phyloP scores from a whole-genome alignment of 352 stramenopile genomes.

The Phytopythium helicoides region DNA sequence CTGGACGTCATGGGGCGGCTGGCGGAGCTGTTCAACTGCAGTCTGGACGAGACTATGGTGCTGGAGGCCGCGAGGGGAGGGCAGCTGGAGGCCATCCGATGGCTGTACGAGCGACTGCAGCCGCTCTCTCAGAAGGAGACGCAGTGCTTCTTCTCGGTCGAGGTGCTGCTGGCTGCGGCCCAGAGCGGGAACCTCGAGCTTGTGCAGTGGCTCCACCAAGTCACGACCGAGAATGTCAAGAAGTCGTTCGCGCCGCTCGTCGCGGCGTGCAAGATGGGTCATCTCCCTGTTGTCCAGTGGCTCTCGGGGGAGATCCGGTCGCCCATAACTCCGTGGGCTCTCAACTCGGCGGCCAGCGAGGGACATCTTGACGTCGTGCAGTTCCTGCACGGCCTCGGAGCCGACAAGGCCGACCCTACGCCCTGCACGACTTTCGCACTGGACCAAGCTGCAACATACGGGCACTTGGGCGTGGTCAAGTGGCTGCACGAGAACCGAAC shows the following conservation, averaged over 20 bases:
- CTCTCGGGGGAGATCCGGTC: slow-evolving; percentile 16
- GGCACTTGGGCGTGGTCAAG: slow-evolving; percentile 21
- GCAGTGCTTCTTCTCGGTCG: slow-evolving; percentile 4
- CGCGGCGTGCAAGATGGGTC: slow-evolving; percentile 18
- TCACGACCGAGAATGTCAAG: neutral
- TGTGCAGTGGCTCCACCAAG: slow-evolving; percentile 19
- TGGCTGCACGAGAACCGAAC: slow-evolving; percentile 26
- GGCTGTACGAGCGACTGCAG: no score
- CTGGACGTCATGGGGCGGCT: no score
- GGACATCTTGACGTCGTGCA: slow-evolving; percentile 22
- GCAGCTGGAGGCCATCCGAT: no score
- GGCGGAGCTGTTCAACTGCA: no score
- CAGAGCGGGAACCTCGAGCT: slow-evolving; percentile 23
- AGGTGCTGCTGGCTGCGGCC: slow-evolving; percentile 10
- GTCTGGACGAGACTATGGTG: no score
- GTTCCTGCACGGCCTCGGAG: slow-evolving; percentile 24
- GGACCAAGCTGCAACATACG: slow-evolving; percentile 20
- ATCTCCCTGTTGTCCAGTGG: slow-evolving; percentile 24
- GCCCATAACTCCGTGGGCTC: slow-evolving; percentile 8
- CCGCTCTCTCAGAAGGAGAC: no score
- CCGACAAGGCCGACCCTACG: slow-evolving; percentile 3
- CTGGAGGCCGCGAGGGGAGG: no score
- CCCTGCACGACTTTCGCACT: slow-evolving; percentile 13
- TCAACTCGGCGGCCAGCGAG: slow-evolving; percentile 20
- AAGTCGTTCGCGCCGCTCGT: slow-evolving; percentile 10